phyloP scores from a whole-genome alignment of 352 stramenopile genomes.

The Labyrinthula sp. region DNA sequence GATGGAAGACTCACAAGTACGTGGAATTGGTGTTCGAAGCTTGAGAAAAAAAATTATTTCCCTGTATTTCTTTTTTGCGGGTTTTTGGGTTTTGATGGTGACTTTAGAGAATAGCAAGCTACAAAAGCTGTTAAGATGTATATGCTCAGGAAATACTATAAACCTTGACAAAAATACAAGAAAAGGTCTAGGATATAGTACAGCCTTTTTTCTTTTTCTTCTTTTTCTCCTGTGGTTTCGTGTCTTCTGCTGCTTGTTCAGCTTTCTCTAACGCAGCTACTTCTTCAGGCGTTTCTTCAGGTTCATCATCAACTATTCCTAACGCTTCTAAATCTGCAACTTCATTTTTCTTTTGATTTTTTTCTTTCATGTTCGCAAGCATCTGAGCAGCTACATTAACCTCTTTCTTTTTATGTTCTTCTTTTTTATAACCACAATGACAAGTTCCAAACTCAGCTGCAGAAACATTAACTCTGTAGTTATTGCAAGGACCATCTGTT shows the following conservation, averaged over 20 bases:
- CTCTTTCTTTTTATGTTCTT: conserved; percentile 19
- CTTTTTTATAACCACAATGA: conserved; percentile 18
- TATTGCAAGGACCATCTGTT: conserved; percentile 4
- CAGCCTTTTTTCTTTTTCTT: no score
- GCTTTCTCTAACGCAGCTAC: not conserved
- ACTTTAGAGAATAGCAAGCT: conserved; percentile 53
- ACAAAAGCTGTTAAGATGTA: no score
- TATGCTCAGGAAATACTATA: no score
- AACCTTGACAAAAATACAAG: no score
- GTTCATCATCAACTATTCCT: conserved; percentile 5
- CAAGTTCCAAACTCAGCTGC: conserved; percentile 14
- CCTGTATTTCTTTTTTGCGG: conserved; percentile 81
- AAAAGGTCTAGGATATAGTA: no score
- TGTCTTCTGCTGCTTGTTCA: no score
- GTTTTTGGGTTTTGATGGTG: conserved; percentile 85
- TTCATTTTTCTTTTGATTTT: conserved; percentile 8
- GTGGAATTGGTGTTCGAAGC: conserved; percentile 89
- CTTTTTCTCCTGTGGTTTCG: no score
- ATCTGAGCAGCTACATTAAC: conserved; percentile 19
- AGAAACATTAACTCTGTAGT: conserved; percentile 10
- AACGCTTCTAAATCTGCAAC: conserved; percentile 4
- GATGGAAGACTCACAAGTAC: conserved; percentile 80
- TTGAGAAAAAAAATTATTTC: conserved; percentile 77
- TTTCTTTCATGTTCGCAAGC: conserved; percentile 20
- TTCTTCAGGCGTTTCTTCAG: not conserved